Evolutionary conservation across 768 basidiomycete species (phyloP).

Genomic region (Pleurotus pulmonarius): DNA sequence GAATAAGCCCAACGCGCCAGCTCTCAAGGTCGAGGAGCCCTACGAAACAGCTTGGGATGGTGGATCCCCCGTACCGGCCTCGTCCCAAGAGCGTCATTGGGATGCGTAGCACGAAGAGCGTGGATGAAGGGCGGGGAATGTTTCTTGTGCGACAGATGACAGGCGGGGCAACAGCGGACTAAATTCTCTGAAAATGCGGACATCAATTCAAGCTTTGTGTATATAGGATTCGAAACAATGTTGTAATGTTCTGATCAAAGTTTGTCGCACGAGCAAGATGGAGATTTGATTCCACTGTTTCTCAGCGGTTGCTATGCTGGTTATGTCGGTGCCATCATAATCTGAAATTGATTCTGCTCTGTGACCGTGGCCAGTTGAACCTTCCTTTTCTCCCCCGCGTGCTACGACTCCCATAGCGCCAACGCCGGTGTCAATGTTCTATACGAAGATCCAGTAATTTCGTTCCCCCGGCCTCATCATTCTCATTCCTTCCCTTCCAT

Average conservation of each 20-base stretch:
- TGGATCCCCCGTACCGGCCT: slow-evolving; percentile 37
- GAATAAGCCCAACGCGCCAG: slow-evolving; percentile 65
- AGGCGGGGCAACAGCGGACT: slow-evolving; percentile 29
- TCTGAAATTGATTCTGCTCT: neutral
- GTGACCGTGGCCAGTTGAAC: neutral
- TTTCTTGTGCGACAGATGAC: slow-evolving; percentile 79
- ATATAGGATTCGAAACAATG: too few species aligned
- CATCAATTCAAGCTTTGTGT: too few species aligned
- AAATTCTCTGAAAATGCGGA: too few species aligned
- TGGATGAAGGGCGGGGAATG: slow-evolving; percentile 72
- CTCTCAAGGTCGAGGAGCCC: slow-evolving; percentile 46
- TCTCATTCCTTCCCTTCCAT: neutral
- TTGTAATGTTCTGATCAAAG: too few species aligned
- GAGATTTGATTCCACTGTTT: too few species aligned
- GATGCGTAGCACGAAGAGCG: slow-evolving; percentile 55
- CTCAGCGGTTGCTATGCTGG: too few species aligned
- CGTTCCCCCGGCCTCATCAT: neutral
- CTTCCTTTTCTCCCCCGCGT: neutral
- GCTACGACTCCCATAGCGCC: neutral
- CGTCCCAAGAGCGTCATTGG: slow-evolving; percentile 80
- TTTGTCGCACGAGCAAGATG: too few species aligned
- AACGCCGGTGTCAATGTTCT: neutral
- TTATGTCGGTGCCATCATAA: too few species aligned
- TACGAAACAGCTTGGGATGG: slow-evolving; percentile 58
- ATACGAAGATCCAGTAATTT: neutral